Evolutionary conservation across 352 stramenopile species (phyloP).

Genomic region (Aphanomyces euteiches): DNA sequence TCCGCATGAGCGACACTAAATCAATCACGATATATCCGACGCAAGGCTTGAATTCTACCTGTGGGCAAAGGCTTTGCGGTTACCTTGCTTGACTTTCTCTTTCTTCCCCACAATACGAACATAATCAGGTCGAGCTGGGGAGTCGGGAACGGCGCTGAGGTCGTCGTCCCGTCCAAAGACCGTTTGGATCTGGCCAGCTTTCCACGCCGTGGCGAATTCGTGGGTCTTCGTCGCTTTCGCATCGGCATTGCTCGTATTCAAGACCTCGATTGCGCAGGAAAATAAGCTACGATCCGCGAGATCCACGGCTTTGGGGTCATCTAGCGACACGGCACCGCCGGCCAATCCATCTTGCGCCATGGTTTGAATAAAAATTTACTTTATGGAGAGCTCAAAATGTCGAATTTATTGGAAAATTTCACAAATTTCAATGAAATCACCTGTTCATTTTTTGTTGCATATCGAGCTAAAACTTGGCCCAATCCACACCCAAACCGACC

Average conservation of each 20-base stretch:
- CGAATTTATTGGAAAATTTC: too few relatives aligned
- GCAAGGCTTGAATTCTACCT: conserved; percentile 16
- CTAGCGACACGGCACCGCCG: too few relatives aligned
- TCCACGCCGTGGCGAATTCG: conserved; percentile 40
- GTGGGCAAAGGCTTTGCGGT: conserved; percentile 51
- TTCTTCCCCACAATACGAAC: conserved; percentile 42
- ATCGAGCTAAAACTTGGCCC: too few relatives aligned
- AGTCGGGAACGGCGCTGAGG: conserved; percentile 41
- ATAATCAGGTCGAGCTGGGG: conserved; percentile 44
- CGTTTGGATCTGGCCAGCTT: conserved; percentile 33
- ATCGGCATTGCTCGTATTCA: conserved; percentile 39
- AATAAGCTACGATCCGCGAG: conserved; percentile 36
- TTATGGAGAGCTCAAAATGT: too few relatives aligned
- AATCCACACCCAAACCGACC: too few relatives aligned
- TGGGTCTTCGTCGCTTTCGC: conserved; percentile 45
- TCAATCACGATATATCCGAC: not conserved
- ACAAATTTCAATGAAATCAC: too few relatives aligned
- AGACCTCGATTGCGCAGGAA: conserved; percentile 44
- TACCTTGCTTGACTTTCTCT: conserved; percentile 49
- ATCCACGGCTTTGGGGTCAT: too few relatives aligned
- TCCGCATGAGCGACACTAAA: conserved; percentile 45
- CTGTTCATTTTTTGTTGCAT: too few relatives aligned
- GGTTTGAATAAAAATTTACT: too few relatives aligned
- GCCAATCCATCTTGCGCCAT: too few relatives aligned
- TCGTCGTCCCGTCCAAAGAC: conserved; percentile 40